Base-by-base conservation (phyloP, 192 early-diverging fungal species). In the Umbelopsis sp. region DNA sequence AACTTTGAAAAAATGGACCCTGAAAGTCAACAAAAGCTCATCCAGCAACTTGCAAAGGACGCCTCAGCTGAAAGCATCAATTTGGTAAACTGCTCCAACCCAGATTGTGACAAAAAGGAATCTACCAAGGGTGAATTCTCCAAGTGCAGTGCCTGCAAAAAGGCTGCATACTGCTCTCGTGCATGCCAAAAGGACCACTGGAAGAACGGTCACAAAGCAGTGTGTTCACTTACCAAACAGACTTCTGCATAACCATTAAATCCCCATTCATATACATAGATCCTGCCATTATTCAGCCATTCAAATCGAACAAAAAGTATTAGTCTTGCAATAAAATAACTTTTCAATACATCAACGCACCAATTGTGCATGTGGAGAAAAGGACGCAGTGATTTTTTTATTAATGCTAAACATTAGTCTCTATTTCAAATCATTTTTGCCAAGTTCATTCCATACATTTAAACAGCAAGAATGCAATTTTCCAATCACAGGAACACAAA, bases 181-280 rank as follows among this genome's bases (percentile, higher is more conserved):
- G 72, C 82, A 20, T 86, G 84, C 44, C 84, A 86, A 68, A 77
- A 80, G 51, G 76, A 81, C 4, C 78, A 86, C 56, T 86, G 84
- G 84, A 86, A 86, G 69, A 31, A 53, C 14, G 79, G 84, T 3
- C 84, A 86, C 59, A 83, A 83, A 70, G 66, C 65, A 26, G 78
- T 75, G 8, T 80, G 78, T 66, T 50, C 68, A 38, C 32, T 53
- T 16, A 70, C 34, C 52, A 53, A 53, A 22, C 29, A 17, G 5
- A 49, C 47, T 0, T 16, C 47, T 1, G 31, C 56, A 32, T 62
- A 62, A 36, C 17, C 1, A 11, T 41, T 38, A 6, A 6, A 3
- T 5, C 5, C 38, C 38, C 12, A 11, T 41, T 41, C 6, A 29
- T 53, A 53, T 22, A 53, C 52, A 53, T 51, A 51, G 20, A 26